Evolutionary conservation across 75 land plant genomes (phyloP).

Genomic region (Sequoia sempervirens): DNA sequence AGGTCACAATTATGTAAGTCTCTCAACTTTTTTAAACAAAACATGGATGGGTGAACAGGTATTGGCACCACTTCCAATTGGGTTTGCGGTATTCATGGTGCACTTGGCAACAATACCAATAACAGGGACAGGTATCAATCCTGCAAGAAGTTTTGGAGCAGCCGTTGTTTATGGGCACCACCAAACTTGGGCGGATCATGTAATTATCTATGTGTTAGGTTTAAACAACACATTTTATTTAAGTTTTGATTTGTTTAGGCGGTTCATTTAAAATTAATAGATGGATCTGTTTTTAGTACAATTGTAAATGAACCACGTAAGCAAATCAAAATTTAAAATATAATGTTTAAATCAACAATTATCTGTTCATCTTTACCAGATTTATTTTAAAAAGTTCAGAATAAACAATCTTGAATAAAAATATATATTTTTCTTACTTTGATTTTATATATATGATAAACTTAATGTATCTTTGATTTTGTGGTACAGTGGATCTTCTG

Average conservation of each 20-base stretch:
- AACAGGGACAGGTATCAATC: slow-evolving; percentile 51
- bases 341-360: no score
- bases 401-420: no score
- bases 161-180: slow-evolving; percentile 36
- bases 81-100: slow-evolving; percentile 52
- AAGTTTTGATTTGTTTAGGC: no score
- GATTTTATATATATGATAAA: background rate
- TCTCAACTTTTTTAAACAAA: background rate
- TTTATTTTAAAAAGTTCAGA: no score
- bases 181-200: slow-evolving; percentile 36
- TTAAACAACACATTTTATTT: no score
- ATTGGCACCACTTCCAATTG: slow-evolving; percentile 41
- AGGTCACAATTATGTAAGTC: background rate
- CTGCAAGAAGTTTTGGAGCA: slow-evolving; percentile 43
- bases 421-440: no score
- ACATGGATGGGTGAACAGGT: slow-evolving; percentile 15
- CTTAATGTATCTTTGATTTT: background rate
- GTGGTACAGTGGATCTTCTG: slow-evolving; percentile 35
- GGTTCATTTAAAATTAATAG: no score
- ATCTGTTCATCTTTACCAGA: no score
- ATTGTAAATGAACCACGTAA: no score
- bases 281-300: no score
- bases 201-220: background rate
- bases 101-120: slow-evolving; percentile 47
- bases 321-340: no score